Base-by-base conservation (phyloP, 2,329 filamentous ascomycete genomes). In the Ophiostoma piceae region DNA sequence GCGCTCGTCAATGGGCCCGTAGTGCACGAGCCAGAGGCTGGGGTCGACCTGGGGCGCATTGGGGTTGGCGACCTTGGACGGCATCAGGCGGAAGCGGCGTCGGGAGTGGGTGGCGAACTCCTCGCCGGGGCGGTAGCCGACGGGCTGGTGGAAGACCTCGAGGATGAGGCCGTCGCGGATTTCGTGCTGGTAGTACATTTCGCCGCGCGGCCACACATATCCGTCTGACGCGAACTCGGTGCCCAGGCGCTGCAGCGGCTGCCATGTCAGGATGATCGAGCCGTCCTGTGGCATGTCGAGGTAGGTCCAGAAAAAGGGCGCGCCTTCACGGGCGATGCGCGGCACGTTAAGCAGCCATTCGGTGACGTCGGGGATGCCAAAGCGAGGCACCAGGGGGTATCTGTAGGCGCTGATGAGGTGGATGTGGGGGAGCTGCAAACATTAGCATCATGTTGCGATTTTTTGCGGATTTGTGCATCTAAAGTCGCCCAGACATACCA, bases 261-360 rank as follows among this genome's bases (percentile, higher is more conserved):
- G 93, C 94, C 94, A 98, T 68, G 91, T 90, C 73, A 98, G 84
- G 77, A 95, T 87, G 64, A 97, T 86, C 9, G 89, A 90, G 70
- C 93, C 93, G 79, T 96, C 92, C 68, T 85, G 85, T 12, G 94
- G 94, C 68, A 88, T 86, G 75, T 95, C 88, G 70, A 98, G 87
- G 78, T 94, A 97, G 65, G 91, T 94, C 94, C 94, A 99, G 80
- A 90, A 92, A 84, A 99, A 94, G 2, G 94, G 88, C 67, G 93
- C 90, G 73, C 89, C 84, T 76, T 96, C 90, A 79, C 92, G 91
- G 74, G 94, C 90, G 72, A 97, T 90, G 77, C 92, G 90, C 9
- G 94, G 92, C 54, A 93, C 94, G 76, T 89, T 87, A 77, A 94
- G 84, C 72, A 98, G 86, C 84, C 92, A 94, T 76, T 92, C 89